These are phyloP conservation scores for Alternaria solani DNA, from an alignment of 2,329 filamentous ascomycete genomes.

Conservation along the genomic window DNA sequence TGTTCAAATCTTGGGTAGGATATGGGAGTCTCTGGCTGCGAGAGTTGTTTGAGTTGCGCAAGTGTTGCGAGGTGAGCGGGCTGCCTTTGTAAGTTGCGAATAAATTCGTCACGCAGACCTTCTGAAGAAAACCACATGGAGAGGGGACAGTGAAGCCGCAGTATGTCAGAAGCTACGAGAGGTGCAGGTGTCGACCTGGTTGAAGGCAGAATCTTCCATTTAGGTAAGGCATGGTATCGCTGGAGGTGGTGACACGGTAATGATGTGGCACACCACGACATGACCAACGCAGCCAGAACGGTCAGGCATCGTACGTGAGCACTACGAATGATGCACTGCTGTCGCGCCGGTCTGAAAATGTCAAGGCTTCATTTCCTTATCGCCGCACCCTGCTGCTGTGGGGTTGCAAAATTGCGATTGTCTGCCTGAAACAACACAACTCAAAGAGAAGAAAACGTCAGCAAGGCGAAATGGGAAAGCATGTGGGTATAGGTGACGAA, in stretches of 20 bases:
- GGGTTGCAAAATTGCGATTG: background rate
- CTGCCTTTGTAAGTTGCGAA: background rate
- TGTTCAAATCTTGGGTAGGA: background rate
- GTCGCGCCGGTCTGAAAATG: background rate
- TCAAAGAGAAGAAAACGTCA: background rate
- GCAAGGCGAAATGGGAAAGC: background rate
- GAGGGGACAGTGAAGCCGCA: background rate
- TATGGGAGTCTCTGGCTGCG: background rate
- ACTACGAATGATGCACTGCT: background rate
- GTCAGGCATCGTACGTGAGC: background rate
- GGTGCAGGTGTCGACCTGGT: background rate
- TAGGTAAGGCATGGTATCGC: background rate
- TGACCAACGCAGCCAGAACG: background rate
- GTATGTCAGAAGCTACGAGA: background rate
- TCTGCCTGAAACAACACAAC: background rate
- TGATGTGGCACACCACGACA: background rate
- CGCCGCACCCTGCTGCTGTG: background rate
- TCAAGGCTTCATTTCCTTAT: background rate
- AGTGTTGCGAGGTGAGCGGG: background rate
- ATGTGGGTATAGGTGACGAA: background rate
- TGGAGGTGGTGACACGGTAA: background rate
- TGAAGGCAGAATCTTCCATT: background rate
- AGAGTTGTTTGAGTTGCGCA: background rate
- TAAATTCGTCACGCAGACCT: background rate
- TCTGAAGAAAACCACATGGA: background rate